Conservation (phyloP, 2,329 filamentous ascomycete species). For the Alternaria sp. region DNA sequence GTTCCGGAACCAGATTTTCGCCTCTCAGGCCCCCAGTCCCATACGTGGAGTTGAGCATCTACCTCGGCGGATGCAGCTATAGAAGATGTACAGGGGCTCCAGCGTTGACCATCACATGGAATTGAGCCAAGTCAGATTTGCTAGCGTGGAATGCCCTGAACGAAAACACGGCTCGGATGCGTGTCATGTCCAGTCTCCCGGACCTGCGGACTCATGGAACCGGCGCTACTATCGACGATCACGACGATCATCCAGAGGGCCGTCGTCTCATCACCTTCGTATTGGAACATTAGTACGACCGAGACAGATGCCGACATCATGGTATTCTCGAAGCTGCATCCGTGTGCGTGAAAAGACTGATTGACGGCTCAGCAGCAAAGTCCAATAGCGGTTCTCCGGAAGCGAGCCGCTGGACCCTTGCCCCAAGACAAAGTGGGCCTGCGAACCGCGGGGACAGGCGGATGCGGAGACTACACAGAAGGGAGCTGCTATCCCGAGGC, state of each 20-base stretch:
- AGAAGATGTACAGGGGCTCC: not conserved
- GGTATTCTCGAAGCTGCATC: not conserved
- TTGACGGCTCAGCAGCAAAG: not conserved
- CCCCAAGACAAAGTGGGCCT: not conserved
- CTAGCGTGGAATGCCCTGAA: not conserved
- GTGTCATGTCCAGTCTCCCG: not conserved
- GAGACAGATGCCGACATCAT: not conserved
- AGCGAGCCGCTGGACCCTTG: conserved; percentile 2
- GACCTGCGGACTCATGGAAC: not conserved
- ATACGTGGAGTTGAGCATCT: not conserved
- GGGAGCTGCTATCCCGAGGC: not conserved
- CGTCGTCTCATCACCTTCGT: not conserved
- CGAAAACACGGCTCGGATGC: not conserved
- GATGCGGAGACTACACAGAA: not conserved
- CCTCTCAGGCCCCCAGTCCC: not conserved
- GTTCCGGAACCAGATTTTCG: not conserved
- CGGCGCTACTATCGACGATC: not conserved
- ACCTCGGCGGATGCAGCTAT: not conserved
- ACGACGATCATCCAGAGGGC: not conserved
- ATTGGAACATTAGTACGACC: not conserved
- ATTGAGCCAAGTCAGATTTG: not conserved
- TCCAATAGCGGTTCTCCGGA: not conserved
- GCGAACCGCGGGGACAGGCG: not conserved
- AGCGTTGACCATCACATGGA: not conserved
- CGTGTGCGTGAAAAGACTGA: not conserved